Evolutionary conservation across 495 filamentous ascomycete species (phyloP).

Genomic region (Daldinia caldariorum): DNA sequence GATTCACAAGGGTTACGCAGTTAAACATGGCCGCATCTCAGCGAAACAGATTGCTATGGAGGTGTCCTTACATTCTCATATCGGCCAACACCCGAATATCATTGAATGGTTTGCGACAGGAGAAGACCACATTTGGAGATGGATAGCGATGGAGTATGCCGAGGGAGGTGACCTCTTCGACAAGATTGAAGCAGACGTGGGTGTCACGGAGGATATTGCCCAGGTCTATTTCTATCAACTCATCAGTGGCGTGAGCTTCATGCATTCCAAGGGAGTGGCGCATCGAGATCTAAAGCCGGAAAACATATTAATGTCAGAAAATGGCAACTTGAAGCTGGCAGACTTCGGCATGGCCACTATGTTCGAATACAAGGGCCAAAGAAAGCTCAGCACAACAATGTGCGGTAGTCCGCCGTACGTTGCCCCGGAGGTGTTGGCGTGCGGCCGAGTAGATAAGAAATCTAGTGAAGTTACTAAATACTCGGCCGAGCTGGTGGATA

Average conservation of each 20-base stretch:
- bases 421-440: constrained; percentile 85
- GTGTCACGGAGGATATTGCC: constrained; percentile 89
- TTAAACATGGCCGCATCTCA: constrained; percentile 86
- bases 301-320: constrained; percentile 82
- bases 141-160: constrained; percentile 98
- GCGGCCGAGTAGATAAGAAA: constrained; percentile 55
- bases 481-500: constrained; percentile 83
- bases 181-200: constrained; percentile 97
- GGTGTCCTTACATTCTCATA: constrained; percentile 84
- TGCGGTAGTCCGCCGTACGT: constrained; percentile 98
- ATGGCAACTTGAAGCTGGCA: constrained; percentile 92
- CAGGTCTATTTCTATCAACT: constrained; percentile 97
- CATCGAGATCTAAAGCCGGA: constrained; percentile 93
- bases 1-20: constrained; percentile 95
- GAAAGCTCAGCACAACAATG: constrained; percentile 83
- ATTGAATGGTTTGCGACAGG: constrained; percentile 90
- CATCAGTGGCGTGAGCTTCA: constrained; percentile 87
- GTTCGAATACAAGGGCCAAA: constrained; percentile 84
- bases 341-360: constrained; percentile 97
- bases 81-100: constrained; percentile 89
- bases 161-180: constrained; percentile 98
- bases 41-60: constrained; percentile 90
- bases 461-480: constrained; percentile 72
- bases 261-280: constrained; percentile 91
- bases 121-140: constrained; percentile 90